Evolutionary conservation across 2,329 filamentous ascomycete species (phyloP), one percentile per base, ranked within the genome.

Genomic region (Fusarium transvaalense): DNA sequence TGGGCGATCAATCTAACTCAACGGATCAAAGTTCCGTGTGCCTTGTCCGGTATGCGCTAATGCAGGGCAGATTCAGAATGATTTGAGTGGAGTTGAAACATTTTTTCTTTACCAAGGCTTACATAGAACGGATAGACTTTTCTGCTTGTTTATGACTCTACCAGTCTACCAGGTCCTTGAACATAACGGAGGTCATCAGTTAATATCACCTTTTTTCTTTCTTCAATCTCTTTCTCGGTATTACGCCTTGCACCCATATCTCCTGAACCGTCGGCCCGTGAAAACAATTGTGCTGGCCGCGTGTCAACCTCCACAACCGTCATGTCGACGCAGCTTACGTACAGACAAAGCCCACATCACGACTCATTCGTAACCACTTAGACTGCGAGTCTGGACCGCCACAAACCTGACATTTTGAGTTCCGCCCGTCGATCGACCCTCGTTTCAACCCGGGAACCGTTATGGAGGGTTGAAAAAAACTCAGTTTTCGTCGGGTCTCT

Each of bases 301-400:
- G 61, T 64, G 61, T 64, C 61, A 60, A 65, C 61, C 61, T 64
- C 60, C 53, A 59, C 50, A 23, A 51, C 29, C 21, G 31, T 25
- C 37, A 43, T 38, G 54, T 31, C 10, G 29, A 34, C 14, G 19
- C 29, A 64, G 46, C 45, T 60, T 61, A 64, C 61, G 61, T 59
- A 64, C 34, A 21, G 34, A 47, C 3, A 7, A 43, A 57, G 39
- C 61, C 61, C 61, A 64, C 61, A 64, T 65, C 41, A 64, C 61
- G 61, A 65, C 46, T 64, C 61, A 43, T 60, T 53, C 15, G 21
- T 59, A 23, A 43, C 61, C 61, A 53, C 61, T 47, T 38, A 39
- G 47, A 52, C n/a, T 21, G 21, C 21, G 31, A 42, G 31, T 39
- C 23, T 31, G 42, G 27, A 35, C 47, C 61, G 61, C 61, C 61